Conservation (phyloP, 2,329 filamentous ascomycete genomes). For the Pestalotiopsis sp. region DNA sequence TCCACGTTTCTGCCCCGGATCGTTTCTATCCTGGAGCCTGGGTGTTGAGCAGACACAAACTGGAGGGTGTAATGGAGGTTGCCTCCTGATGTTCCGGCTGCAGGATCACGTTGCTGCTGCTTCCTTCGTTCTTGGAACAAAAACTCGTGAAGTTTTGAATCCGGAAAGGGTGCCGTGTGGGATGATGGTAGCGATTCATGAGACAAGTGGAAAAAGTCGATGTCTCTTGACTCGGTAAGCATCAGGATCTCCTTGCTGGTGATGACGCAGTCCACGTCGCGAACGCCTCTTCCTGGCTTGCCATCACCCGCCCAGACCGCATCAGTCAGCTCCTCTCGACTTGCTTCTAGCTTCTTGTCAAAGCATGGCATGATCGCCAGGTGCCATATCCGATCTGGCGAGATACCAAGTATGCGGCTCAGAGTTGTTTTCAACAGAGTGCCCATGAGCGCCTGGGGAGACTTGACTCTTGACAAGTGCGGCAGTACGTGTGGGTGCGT, state of each 20-base stretch:
- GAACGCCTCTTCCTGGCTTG: conserved; percentile 58
- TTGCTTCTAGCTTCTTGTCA: conserved; percentile 97
- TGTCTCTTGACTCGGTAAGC: conserved; percentile 77
- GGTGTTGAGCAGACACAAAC: conserved; percentile 70
- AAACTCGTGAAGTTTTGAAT: conserved; percentile 70
- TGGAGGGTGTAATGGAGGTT: conserved; percentile 85
- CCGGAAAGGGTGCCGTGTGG: conserved; percentile 68
- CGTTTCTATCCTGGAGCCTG: conserved; percentile 72
- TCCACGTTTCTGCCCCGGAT: conserved; percentile 85
- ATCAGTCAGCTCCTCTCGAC: conserved; percentile 88
- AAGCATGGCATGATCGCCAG: conserved; percentile 98
- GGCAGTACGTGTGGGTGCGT: conserved; percentile 93
- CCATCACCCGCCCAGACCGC: conserved; percentile 66
- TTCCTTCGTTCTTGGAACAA: conserved; percentile 64
- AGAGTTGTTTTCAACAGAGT: conserved; percentile 88
- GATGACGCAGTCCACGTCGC: conserved; percentile 97
- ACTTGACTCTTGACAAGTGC: conserved; percentile 89
- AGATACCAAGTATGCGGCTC: conserved; percentile 70
- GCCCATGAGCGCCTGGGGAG: conserved; percentile 88
- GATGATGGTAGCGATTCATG: conserved; percentile 52
- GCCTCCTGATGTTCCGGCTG: conserved; percentile 83
- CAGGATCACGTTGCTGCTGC: conserved; percentile 46
- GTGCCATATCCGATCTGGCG: conserved; percentile 87
- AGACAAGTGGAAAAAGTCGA: conserved; percentile 77
- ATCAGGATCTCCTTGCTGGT: conserved; percentile 94